Percentiles rank a stretch among this genome's conserved stretches.
These are phyloP conservation scores for Chlamydomonas incerta DNA, from an alignment of 139 green algal genomes.

Conservation along the genomic window DNA sequence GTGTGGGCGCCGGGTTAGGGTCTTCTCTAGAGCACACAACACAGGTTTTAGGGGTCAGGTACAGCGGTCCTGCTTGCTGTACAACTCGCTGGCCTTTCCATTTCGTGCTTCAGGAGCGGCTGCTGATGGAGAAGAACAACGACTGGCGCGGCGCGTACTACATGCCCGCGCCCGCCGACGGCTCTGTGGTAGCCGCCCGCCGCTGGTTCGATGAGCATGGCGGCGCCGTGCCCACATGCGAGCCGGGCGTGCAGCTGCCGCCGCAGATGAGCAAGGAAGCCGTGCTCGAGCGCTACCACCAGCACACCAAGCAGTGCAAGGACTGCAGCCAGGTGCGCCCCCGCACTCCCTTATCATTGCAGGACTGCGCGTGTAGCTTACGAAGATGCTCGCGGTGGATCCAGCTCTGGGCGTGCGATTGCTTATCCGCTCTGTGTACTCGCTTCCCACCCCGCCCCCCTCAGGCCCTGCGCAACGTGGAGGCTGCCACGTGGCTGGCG, in stretches of 20 bases:
- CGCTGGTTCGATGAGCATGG: slow-evolving; percentile 16
- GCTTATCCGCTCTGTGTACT: neutral
- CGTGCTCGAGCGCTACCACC: slow-evolving; percentile 13
- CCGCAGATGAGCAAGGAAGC: slow-evolving; percentile 16
- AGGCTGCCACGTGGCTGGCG: neutral
- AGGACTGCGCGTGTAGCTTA: too few relatives aligned
- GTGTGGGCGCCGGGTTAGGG: too few relatives aligned
- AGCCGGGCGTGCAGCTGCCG: slow-evolving; percentile 1
- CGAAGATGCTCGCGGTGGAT: too few relatives aligned
- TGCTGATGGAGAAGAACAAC: neutral
- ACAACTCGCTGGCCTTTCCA: neutral
- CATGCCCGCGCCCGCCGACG: slow-evolving; percentile 37
- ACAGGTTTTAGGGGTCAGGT: too few relatives aligned
- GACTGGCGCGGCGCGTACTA: slow-evolving; percentile 20
- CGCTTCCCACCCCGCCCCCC: neutral
- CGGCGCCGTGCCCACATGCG: slow-evolving; percentile 22
- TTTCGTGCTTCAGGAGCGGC: neutral
- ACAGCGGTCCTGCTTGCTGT: neutral
- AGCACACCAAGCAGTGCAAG: slow-evolving; percentile 27
- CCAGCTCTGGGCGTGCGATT: neutral
- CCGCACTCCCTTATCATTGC: too few relatives aligned
- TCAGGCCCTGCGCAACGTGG: slow-evolving; percentile 25
- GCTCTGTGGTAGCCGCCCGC: slow-evolving; percentile 7
- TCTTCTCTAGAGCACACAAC: too few relatives aligned
- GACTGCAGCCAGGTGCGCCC: neutral